Conservation (phyloP, 345 rosid genomes). For the Adansonia digitata region DNA sequence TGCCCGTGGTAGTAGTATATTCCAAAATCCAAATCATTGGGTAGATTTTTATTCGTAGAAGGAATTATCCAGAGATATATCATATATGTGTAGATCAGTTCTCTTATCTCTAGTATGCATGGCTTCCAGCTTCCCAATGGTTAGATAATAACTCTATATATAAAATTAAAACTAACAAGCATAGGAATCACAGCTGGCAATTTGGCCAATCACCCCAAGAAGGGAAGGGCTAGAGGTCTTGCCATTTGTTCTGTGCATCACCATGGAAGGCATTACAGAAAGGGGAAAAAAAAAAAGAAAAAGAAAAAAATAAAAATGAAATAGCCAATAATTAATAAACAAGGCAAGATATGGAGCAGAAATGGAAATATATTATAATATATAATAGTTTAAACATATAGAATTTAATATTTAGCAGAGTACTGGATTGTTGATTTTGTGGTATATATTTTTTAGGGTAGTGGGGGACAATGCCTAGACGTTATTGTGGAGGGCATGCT, state of each 20-base stretch:
- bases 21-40: neutral
- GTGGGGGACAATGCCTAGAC: constrained; percentile 34
- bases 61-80: no score
- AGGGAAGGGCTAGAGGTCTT: neutral
- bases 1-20: neutral
- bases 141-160: no score
- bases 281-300: no score
- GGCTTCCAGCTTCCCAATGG: no score
- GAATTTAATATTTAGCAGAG: constrained; percentile 13
- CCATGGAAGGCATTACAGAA: neutral
- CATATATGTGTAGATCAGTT: no score
- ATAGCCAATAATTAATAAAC: neutral
- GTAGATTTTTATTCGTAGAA: neutral
- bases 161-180: no score
- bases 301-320: no score
- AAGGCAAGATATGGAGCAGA: neutral
- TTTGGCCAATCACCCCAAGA: constrained; percentile 3
- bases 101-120: no score
- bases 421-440: constrained; percentile 39
- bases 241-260: constrained; percentile 4
- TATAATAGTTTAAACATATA: no score
- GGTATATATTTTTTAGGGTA: constrained; percentile 19
- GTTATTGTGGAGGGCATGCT: constrained; percentile 27
- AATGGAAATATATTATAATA: no score
- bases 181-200: neutral